Conservation (phyloP, 305 asterid species). For the Rubia occidens region DNA sequence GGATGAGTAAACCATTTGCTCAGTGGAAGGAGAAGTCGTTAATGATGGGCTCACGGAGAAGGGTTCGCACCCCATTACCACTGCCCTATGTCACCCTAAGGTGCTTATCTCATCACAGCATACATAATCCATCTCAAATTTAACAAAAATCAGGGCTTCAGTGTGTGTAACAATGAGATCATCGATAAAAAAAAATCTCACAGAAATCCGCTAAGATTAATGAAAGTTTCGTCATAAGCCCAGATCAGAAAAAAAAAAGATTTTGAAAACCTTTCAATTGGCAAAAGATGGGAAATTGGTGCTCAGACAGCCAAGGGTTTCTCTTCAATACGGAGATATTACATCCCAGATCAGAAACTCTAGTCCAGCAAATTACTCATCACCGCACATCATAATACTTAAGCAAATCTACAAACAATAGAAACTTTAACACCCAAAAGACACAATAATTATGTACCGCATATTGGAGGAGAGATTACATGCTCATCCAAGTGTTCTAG, state of each 20-base stretch:
- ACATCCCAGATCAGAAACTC: conserved; percentile 23
- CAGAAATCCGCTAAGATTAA: conserved; percentile 29
- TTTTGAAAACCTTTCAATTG: not conserved
- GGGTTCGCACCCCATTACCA: conserved; percentile 24
- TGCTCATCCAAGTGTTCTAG: not conserved
- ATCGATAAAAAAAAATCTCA: conserved; percentile 18
- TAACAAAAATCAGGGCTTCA: conserved; percentile 39
- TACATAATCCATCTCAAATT: not conserved
- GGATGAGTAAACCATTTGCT: conserved; percentile 21
- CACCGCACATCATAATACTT: not conserved
- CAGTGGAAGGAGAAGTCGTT: conserved; percentile 95
- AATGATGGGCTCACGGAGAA: conserved; percentile 53
- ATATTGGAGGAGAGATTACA: not conserved
- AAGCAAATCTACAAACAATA: no score
- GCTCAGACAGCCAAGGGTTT: conserved; percentile 34
- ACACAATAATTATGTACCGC: not conserved
- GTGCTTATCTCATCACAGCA: conserved; percentile 60
- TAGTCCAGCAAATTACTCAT: conserved; percentile 20
- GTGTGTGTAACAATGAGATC: conserved; percentile 54
- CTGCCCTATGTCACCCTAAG: conserved; percentile 49
- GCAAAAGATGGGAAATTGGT: not conserved
- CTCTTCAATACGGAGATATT: conserved; percentile 19
- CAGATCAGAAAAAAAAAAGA: not conserved
- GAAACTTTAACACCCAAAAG: not conserved
- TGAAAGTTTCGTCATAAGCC: conserved; percentile 29